Conservation (phyloP, 148 eudicot species). For the Vaccinium corymbosum region DNA sequence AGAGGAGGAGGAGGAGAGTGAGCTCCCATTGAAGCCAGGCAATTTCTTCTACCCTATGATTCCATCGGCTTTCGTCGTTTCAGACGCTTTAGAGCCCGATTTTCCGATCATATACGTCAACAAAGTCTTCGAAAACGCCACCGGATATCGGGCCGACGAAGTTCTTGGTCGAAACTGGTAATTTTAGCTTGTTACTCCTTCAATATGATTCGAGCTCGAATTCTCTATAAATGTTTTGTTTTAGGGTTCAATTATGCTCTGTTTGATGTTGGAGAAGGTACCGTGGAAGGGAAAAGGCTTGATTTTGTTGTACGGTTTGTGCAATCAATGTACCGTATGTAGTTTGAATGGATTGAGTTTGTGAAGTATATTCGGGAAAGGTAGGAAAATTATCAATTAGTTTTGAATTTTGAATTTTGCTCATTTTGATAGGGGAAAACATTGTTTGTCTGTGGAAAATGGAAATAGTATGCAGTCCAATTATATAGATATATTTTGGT, state of each 20-base stretch:
- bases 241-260: not conserved
- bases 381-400: not conserved
- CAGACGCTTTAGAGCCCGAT: slow-evolving; percentile 73
- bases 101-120: slow-evolving; percentile 80
- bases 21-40: slow-evolving; percentile 18
- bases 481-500: not conserved
- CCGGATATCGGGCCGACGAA: slow-evolving; percentile 80
- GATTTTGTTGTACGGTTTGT: not conserved
- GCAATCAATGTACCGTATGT: not conserved
- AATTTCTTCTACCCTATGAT: slow-evolving; percentile 31
- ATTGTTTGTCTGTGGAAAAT: not conserved
- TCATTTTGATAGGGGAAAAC: not conserved
- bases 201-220: not conserved
- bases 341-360: not conserved
- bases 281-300: not conserved
- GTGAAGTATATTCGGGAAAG: not conserved
- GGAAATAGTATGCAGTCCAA: not conserved
- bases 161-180: slow-evolving; percentile 84
- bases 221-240: not conserved
- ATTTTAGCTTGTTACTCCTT: not conserved
- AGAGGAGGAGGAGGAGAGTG: not conserved
- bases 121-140: slow-evolving; percentile 55
- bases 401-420: not conserved
- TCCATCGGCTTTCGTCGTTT: slow-evolving; percentile 71
- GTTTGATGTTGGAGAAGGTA: not conserved